Evolutionary conservation across 257 asterid genomes (phyloP).

Genomic region (Apocynum venetum): DNA sequence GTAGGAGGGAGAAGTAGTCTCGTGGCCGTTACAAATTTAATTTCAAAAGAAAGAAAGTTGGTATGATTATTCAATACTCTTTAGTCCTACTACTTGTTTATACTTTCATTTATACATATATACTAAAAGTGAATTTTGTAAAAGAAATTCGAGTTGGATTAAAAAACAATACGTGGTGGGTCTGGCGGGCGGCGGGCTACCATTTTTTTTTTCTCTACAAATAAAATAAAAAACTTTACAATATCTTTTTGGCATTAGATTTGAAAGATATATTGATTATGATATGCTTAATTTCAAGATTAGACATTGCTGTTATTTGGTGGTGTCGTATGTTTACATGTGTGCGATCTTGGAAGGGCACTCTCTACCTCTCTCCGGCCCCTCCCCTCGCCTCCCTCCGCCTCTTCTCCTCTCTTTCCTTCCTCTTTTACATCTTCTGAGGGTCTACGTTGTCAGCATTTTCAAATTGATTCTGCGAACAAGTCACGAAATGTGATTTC

Average conservation of each 20-base stretch:
- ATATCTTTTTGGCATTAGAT: background rate
- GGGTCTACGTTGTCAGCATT: background rate
- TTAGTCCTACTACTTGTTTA: no score
- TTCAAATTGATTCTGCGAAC: background rate
- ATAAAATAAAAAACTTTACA: no score
- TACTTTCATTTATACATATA: no score
- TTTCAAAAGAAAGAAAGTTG: no score
- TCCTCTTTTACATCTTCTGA: background rate
- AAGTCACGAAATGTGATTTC: background rate
- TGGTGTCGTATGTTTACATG: background rate
- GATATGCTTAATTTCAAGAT: background rate
- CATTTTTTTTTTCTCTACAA: no score
- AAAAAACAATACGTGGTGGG: no score
- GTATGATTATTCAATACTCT: no score
- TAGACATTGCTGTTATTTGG: background rate
- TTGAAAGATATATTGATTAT: background rate
- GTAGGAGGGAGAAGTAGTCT: no score
- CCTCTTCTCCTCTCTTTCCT: background rate
- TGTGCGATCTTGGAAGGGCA: conserved; percentile 2
- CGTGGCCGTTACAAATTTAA: no score
- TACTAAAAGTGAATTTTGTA: no score
- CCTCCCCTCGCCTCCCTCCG: background rate
- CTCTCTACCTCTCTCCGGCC: background rate
- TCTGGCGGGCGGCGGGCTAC: no score
- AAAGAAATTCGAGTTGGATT: no score